Percentiles rank a stretch among this genome's conserved stretches.
phyloP scores from a whole-genome alignment of 257 asterid species.

The Solanum ossicruentum region DNA sequence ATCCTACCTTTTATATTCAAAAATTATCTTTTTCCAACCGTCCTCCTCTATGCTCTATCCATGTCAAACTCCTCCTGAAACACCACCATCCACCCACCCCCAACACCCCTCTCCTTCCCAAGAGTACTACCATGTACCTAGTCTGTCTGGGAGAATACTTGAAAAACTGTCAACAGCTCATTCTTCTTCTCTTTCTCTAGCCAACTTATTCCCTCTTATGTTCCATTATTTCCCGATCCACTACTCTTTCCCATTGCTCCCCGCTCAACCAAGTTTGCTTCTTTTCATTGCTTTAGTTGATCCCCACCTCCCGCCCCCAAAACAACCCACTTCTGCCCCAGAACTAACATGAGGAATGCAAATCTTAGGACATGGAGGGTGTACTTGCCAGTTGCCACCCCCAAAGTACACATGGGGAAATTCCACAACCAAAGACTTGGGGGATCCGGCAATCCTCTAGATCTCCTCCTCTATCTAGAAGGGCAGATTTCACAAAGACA shows the following conservation, averaged over 20 bases:
- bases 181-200: neutral
- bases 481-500: neutral
- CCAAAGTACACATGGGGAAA: neutral
- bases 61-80: neutral
- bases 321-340: neutral
- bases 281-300: neutral
- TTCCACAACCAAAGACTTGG: neutral
- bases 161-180: neutral
- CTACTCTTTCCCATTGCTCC: neutral
- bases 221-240: neutral
- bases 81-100: no score
- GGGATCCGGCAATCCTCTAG: neutral
- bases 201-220: neutral
- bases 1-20: neutral
- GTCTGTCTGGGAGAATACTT: neutral
- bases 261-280: neutral
- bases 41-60: neutral
- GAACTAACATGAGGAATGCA: neutral
- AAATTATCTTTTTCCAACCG: neutral
- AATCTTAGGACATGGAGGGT: neutral
- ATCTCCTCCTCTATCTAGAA: neutral
- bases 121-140: neutral
- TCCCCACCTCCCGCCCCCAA: neutral
- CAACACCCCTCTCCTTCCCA: neutral
- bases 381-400: neutral